Evolutionary conservation across 2,329 filamentous ascomycete genomes (phyloP).

Genomic region (Bipolaris victoriae): DNA sequence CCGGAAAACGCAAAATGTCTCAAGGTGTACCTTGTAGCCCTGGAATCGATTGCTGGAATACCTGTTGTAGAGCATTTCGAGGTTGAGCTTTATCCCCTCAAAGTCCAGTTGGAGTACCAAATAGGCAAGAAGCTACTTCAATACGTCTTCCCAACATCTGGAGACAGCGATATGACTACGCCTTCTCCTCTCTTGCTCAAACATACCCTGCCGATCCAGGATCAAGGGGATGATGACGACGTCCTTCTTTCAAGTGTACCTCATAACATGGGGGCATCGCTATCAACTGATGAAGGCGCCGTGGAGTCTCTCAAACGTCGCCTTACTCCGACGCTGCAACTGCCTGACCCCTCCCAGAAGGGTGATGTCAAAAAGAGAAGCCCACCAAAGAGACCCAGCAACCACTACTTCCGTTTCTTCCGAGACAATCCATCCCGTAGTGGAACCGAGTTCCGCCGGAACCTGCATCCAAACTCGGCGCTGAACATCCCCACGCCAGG

Average conservation of each 20-base stretch:
- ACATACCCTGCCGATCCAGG: constrained; percentile 55
- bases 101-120: constrained; percentile 90
- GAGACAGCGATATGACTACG: constrained; percentile 57
- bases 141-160: constrained; percentile 90
- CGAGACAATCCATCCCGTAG: constrained; percentile 40
- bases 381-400: constrained; percentile 33
- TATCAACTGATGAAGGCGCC: constrained; percentile 55
- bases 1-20: constrained; percentile 80
- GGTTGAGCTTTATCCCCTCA: constrained; percentile 89
- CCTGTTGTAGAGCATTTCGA: constrained; percentile 97
- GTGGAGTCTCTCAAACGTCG: constrained; percentile 80
- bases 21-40: constrained; percentile 95
- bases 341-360: constrained; percentile 52
- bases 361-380: constrained; percentile 36
- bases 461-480: constrained; percentile 40
- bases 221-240: constrained; percentile 54
- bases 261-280: constrained; percentile 26
- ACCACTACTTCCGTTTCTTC: constrained; percentile 47
- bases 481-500: constrained; percentile 13
- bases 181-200: constrained; percentile 68
- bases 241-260: constrained; percentile 22
- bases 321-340: constrained; percentile 77
- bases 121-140: constrained; percentile 93
- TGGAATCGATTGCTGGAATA: constrained; percentile 96
- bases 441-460: constrained; percentile 39